Percentiles rank a stretch among this genome's conserved stretches.
phyloP scores from a whole-genome alignment of 2,329 filamentous ascomycete genomes.

The Pseudocercospora cruenta region DNA sequence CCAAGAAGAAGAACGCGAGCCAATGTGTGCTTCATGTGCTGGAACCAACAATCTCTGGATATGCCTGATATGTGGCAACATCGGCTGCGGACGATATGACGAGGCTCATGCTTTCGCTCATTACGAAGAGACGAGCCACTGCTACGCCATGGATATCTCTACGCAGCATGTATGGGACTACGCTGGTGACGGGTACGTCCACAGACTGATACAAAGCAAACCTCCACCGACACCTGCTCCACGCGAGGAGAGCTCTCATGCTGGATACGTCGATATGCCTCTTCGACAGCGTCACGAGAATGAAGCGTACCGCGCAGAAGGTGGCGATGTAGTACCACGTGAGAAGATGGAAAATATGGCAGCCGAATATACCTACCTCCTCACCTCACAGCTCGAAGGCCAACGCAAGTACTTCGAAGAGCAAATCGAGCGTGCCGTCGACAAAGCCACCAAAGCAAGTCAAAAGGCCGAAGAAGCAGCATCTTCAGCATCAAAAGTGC shows the following conservation, averaged over 20 bases:
- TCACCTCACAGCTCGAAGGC: slow-evolving; percentile 89
- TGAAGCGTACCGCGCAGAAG: slow-evolving; percentile 44
- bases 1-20: slow-evolving; percentile 58
- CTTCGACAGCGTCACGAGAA: slow-evolving; percentile 45
- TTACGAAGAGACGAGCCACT: slow-evolving; percentile 86
- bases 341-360: slow-evolving; percentile 78
- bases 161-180: slow-evolving; percentile 99
- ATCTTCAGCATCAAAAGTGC: slow-evolving; percentile 50
- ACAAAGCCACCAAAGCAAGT: slow-evolving; percentile 80
- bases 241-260: slow-evolving; percentile 52
- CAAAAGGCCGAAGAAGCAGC: slow-evolving; percentile 67
- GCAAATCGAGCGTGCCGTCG: slow-evolving; percentile 81
- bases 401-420: slow-evolving; percentile 95
- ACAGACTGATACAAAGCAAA: slow-evolving; percentile 91
- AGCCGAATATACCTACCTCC: slow-evolving; percentile 89
- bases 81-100: slow-evolving; percentile 94
- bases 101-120: slow-evolving; percentile 86
- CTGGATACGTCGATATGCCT: slow-evolving; percentile 75
- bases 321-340: slow-evolving; percentile 70
- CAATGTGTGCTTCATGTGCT: slow-evolving; percentile 81
- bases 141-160: slow-evolving; percentile 88
- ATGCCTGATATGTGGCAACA: slow-evolving; percentile 87
- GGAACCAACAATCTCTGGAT: slow-evolving; percentile 87
- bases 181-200: slow-evolving; percentile 91
- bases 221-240: slow-evolving; percentile 54